These are phyloP conservation scores for Bipolaris zeicola DNA, from an alignment of 2,329 filamentous ascomycete genomes.

Conservation along the genomic window DNA sequence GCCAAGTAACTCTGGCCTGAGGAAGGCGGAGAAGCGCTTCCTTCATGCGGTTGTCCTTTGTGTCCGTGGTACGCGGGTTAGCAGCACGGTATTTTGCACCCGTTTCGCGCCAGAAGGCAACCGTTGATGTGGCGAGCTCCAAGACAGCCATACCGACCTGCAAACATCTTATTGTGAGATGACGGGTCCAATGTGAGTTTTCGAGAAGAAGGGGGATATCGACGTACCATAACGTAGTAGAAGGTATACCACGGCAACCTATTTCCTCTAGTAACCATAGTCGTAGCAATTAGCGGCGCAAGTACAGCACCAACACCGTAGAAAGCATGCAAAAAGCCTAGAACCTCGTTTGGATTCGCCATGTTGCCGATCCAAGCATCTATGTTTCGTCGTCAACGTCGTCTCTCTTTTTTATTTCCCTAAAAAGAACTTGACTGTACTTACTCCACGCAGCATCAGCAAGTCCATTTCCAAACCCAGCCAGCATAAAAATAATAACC, in stretches of 20 bases:
- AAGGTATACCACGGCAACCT: constrained; percentile 71
- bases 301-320: constrained; percentile 76
- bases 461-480: constrained; percentile 74
- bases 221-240: constrained; percentile 74
- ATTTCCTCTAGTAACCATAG: constrained; percentile 68
- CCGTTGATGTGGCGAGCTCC: constrained; percentile 59
- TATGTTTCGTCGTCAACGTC: not conserved
- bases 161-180: not conserved
- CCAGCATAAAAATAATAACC: constrained; percentile 67
- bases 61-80: constrained; percentile 52
- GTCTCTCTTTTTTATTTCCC: not conserved
- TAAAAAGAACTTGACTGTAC: not conserved
- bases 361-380: constrained; percentile 70
- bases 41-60: constrained; percentile 57
- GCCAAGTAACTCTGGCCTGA: constrained; percentile 67
- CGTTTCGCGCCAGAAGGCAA: constrained; percentile 68
- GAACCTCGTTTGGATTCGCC: constrained; percentile 73
- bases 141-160: constrained; percentile 61
- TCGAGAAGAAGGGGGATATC: not conserved
- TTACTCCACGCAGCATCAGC: constrained; percentile 62
- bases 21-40: constrained; percentile 56
- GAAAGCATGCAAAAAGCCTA: constrained; percentile 73
- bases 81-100: constrained; percentile 62
- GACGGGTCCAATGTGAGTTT: not conserved
- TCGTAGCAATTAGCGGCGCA: constrained; percentile 71